Percentiles rank a stretch among this genome's conserved stretches.
These are phyloP conservation scores for Apiotrichum gamsii DNA, from an alignment of 1,284 basidiomycete species.

Conservation along the genomic window DNA sequence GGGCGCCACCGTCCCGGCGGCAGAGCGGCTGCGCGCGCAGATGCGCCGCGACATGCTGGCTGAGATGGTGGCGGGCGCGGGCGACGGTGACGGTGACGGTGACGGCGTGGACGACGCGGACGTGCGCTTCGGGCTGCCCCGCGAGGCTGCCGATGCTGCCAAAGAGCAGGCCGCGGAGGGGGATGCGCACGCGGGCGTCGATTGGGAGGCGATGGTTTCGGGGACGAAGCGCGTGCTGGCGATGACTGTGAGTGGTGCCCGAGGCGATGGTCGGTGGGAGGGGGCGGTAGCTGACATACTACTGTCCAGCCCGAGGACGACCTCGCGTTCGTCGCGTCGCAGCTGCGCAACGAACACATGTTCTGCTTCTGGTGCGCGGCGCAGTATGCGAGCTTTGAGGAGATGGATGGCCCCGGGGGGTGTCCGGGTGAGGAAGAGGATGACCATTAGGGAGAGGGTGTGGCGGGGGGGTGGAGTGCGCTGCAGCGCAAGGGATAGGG, in stretches of 20 bases:
- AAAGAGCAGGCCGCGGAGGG: constrained; percentile 4
- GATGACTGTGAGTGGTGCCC: constrained; percentile 39
- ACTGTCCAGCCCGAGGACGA: constrained; percentile 29
- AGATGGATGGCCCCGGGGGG: constrained; percentile 45
- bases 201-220: constrained; percentile 35
- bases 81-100: too few species aligned
- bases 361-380: constrained; percentile 47
- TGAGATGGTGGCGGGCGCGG: constrained; percentile 5
- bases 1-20: constrained; percentile 27
- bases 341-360: constrained; percentile 41
- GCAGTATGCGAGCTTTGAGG: constrained; percentile 36
- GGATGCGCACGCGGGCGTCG: constrained; percentile 16
- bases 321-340: constrained; percentile 37
- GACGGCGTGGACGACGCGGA: constrained; percentile 17
- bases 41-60: constrained; percentile 44
- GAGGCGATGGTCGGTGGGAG: not conserved
- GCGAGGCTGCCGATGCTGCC: not conserved
- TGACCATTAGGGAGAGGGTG: constrained; percentile 47
- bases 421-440: constrained; percentile 47
- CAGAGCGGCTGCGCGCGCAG: constrained; percentile 38
- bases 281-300: not conserved
- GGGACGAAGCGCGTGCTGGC: constrained; percentile 40
- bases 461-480: too few species aligned
- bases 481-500: not conserved
- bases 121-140: constrained; percentile 17